Evolutionary conservation across 108 stramenopile species (phyloP).

Genomic region (Cyclostephanos tholiformis): DNA sequence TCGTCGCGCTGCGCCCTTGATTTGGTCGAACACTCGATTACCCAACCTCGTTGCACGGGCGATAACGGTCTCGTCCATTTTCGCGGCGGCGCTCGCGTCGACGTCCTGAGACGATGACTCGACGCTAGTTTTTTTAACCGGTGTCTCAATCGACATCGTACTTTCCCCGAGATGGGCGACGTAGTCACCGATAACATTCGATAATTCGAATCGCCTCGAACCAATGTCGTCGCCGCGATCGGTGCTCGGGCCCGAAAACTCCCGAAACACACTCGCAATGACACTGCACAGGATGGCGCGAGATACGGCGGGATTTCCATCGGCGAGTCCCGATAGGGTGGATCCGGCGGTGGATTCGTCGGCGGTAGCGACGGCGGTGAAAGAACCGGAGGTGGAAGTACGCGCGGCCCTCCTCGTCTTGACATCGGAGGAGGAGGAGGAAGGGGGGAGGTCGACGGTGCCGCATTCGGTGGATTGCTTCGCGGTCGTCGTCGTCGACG

Average conservation of each 20-base stretch:
- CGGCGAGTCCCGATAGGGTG: neutral
- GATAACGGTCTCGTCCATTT: conserved; percentile 62
- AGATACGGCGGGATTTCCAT: conserved; percentile 2
- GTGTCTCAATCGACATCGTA: neutral
- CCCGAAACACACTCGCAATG: conserved; percentile 62
- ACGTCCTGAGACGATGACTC: neutral
- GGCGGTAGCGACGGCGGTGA: neutral
- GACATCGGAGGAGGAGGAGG: neutral
- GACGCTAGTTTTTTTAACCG: neutral
- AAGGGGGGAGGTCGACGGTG: neutral
- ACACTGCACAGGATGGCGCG: conserved; percentile 75
- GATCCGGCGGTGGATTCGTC: neutral
- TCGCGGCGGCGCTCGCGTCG: conserved; percentile 23
- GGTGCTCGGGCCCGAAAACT: conserved; percentile 53
- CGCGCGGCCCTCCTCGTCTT: no score
- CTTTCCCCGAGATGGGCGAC: neutral
- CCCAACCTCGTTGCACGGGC: conserved; percentile 64
- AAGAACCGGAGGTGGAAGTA: neutral
- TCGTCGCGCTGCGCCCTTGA: conserved; percentile 57
- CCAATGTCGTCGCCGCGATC: neutral
- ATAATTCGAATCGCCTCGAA: neutral
- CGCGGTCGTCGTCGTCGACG: neutral
- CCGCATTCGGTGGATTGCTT: neutral
- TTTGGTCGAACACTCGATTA: conserved; percentile 53
- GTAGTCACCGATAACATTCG: neutral